Evolutionary conservation across 2,329 filamentous ascomycete species (phyloP).

Genomic region (Botrytis porri): DNA sequence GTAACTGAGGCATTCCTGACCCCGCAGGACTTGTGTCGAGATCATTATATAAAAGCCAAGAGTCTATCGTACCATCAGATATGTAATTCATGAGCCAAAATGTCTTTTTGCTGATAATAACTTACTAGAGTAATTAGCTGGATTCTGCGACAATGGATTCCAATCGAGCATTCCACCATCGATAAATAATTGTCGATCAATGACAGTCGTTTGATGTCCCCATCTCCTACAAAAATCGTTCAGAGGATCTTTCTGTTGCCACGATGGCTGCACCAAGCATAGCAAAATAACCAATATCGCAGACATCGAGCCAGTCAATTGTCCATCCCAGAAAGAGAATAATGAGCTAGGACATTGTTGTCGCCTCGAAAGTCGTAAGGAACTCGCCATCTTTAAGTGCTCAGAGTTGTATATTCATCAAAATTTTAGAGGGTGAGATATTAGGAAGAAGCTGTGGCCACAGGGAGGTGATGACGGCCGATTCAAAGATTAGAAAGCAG

Average conservation of each 20-base stretch:
- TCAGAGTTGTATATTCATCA: background rate
- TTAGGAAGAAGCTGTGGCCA: conserved; percentile 6
- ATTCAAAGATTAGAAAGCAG: conserved; percentile 12
- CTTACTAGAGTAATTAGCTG: conserved; percentile 56
- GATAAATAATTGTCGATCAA: conserved; percentile 59
- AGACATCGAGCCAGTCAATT: conserved; percentile 19
- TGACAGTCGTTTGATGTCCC: conserved; percentile 58
- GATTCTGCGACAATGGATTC: conserved; percentile 47
- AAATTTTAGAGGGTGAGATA: background rate
- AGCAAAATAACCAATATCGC: conserved; percentile 22
- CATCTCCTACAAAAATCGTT: conserved; percentile 53
- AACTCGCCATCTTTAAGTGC: conserved; percentile 16
- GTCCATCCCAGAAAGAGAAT: background rate
- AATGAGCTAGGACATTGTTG: background rate
- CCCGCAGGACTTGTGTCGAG: conserved; percentile 45
- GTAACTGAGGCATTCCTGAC: conserved; percentile 48
- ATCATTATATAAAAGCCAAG: conserved; percentile 56
- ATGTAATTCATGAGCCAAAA: background rate
- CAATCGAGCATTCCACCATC: conserved; percentile 60
- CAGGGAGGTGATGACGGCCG: conserved; percentile 2
- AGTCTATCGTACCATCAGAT: conserved; percentile 41
- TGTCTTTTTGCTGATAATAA: background rate
- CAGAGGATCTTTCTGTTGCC: conserved; percentile 49
- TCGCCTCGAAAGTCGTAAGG: background rate
- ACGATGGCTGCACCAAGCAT: conserved; percentile 25